phyloP scores from a whole-genome alignment of 2,329 filamentous ascomycete genomes.

The Didymella pomorum region DNA sequence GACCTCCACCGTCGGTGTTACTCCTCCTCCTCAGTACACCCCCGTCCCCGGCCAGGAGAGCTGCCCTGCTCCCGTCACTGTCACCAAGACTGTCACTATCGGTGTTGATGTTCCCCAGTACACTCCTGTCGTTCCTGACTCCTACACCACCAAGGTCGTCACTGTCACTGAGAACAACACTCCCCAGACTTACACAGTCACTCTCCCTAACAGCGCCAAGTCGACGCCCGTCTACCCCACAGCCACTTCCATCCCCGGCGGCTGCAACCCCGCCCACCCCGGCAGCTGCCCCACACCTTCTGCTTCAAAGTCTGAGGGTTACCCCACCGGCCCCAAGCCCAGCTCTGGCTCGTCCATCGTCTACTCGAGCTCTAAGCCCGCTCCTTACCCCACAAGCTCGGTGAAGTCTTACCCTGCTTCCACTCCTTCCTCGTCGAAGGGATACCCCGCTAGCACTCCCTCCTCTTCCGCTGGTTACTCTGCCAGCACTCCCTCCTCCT shows the following conservation, averaged over 20 bases:
- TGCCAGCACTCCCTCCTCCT: slow-evolving; percentile 2
- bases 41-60: slow-evolving; percentile 15
- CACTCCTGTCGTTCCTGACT: slow-evolving; percentile 16
- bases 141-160: slow-evolving; percentile 37
- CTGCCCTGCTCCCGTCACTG: slow-evolving; percentile 40
- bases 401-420: slow-evolving; percentile 4
- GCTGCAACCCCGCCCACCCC: slow-evolving; percentile 8
- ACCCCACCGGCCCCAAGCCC: slow-evolving; percentile 26
- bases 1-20: slow-evolving; percentile 11
- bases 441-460: slow-evolving; percentile 24
- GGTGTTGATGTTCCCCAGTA: slow-evolving; percentile 23
- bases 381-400: slow-evolving; percentile 35
- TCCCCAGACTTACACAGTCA: slow-evolving; percentile 36
- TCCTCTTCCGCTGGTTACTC: slow-evolving; percentile 5
- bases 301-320: slow-evolving; percentile 10
- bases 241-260: slow-evolving; percentile 1
- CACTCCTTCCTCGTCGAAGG: slow-evolving; percentile 21
- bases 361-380: slow-evolving; percentile 20
- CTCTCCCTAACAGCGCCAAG: slow-evolving; percentile 19
- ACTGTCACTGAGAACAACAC: slow-evolving; percentile 38
- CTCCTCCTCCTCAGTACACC: slow-evolving; percentile 15
- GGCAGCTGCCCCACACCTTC: slow-evolving; percentile 2
- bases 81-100: slow-evolving; percentile 30
- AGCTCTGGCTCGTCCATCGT: slow-evolving; percentile 19
- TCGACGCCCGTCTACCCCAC: slow-evolving; percentile 1